Evolutionary conservation across 225 moss, liverwort and hornwort species (phyloP).

Genomic region (Asterella californica): DNA sequence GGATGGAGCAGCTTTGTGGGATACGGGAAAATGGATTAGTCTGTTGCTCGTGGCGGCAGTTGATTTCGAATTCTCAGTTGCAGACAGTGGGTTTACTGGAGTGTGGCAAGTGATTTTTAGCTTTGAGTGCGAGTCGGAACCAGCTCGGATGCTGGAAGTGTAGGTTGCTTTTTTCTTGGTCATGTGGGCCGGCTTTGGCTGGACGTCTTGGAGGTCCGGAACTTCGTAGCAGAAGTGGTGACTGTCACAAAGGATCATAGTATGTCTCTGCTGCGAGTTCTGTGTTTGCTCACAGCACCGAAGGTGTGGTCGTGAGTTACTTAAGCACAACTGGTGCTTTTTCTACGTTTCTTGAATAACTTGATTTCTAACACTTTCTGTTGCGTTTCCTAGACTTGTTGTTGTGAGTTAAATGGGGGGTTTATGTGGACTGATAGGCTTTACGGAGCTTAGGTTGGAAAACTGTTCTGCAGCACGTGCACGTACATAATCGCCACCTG

Average conservation of each 20-base stretch:
- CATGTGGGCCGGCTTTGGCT: not conserved
- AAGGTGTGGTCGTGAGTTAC: not conserved
- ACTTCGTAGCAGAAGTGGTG: not conserved
- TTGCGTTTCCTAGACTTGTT: no score
- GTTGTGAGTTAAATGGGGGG: no score
- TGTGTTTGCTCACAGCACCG: not conserved
- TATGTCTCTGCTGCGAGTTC: not conserved
- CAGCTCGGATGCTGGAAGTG: not conserved
- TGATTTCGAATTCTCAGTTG: slow-evolving; percentile 6
- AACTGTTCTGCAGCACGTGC: no score
- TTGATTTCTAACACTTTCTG: no score
- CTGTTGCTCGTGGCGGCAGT: not conserved
- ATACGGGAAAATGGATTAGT: not conserved
- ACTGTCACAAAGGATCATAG: not conserved
- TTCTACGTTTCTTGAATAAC: not conserved
- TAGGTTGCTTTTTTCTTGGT: not conserved
- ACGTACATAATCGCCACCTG: no score
- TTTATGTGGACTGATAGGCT: no score
- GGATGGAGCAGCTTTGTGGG: not conserved
- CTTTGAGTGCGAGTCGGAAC: not conserved
- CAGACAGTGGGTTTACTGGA: not conserved
- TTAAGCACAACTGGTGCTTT: no score
- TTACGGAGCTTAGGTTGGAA: no score
- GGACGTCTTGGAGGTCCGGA: not conserved
- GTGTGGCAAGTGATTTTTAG: not conserved